Evolutionary conservation across 2,329 filamentous ascomycete genomes (phyloP).

Genomic region (Plenodomus lindquistii): DNA sequence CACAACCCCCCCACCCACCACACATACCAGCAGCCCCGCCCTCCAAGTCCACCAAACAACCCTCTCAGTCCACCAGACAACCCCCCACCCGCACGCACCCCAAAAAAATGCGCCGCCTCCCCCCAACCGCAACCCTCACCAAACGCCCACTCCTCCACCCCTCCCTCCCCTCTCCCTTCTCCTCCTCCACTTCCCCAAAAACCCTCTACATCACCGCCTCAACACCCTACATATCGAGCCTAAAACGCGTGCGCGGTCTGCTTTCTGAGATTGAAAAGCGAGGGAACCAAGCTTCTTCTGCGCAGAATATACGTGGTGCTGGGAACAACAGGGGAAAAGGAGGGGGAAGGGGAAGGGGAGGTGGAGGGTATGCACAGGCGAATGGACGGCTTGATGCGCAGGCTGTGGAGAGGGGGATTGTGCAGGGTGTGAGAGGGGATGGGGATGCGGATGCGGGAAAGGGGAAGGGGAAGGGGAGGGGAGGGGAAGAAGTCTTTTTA

Average conservation of each 20-base stretch:
- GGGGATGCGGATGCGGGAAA: too few relatives aligned
- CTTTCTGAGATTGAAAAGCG: conserved; percentile 62
- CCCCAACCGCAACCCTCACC: conserved; percentile 46
- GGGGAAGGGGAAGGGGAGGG: conserved; percentile 2
- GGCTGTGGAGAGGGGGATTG: conserved; percentile 35
- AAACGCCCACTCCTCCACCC: conserved; percentile 64
- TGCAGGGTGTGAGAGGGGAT: conserved; percentile 22
- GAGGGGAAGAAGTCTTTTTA: conserved; percentile 59
- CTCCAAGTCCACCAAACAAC: conserved; percentile 4
- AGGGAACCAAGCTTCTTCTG: background rate
- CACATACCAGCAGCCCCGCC: background rate
- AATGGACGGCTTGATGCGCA: conserved; percentile 34
- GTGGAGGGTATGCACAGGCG: conserved; percentile 10
- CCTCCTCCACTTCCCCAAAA: conserved; percentile 55
- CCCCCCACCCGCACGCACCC: conserved; percentile 12
- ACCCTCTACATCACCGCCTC: conserved; percentile 67
- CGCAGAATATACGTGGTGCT: conserved; percentile 43
- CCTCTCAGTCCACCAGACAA: conserved; percentile 1
- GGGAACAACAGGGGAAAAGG: conserved; percentile 2
- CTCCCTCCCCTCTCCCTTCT: conserved; percentile 58
- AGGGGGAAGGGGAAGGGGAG: background rate
- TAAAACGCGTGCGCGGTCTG: conserved; percentile 67
- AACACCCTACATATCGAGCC: conserved; percentile 69
- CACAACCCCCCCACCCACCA: background rate
- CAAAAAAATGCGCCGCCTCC: conserved; percentile 4